Conservation (phyloP, 208 protist species). For the Leishmania tropica region DNA sequence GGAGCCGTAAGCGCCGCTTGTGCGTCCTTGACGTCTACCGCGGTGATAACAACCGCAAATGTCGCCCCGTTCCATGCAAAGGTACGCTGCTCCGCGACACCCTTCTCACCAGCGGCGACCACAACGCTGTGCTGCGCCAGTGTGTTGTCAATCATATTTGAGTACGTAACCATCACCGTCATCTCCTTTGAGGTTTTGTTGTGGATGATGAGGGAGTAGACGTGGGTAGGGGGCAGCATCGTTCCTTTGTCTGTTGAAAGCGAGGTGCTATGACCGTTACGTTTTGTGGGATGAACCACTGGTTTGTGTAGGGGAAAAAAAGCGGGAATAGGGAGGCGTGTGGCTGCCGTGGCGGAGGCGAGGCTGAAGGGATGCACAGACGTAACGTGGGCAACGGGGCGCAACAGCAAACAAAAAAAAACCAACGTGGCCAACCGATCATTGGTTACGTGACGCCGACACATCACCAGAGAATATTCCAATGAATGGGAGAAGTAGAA, state of each 20-base stretch:
- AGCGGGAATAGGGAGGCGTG: background rate
- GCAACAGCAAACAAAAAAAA: background rate
- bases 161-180: constrained; percentile 49
- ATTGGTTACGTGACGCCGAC: background rate
- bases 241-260: background rate
- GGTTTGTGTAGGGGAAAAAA: background rate
- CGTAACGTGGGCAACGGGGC: background rate
- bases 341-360: background rate
- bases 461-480: background rate
- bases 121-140: background rate
- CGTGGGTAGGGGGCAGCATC: constrained; percentile 68
- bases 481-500: background rate
- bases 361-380: background rate
- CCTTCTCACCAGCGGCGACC: constrained; percentile 16
- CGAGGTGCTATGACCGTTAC: background rate
- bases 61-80: background rate
- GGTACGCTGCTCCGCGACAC: background rate
- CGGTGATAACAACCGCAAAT: background rate
- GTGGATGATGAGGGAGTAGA: constrained; percentile 65
- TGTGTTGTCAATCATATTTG: constrained; percentile 18
- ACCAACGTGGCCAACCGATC: background rate
- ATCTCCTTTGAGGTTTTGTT: constrained; percentile 41
- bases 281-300: background rate
- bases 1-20: constrained; percentile 26
- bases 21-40: background rate